Conservation (phyloP, 1,284 basidiomycete genomes). For the Boletus mariae region DNA sequence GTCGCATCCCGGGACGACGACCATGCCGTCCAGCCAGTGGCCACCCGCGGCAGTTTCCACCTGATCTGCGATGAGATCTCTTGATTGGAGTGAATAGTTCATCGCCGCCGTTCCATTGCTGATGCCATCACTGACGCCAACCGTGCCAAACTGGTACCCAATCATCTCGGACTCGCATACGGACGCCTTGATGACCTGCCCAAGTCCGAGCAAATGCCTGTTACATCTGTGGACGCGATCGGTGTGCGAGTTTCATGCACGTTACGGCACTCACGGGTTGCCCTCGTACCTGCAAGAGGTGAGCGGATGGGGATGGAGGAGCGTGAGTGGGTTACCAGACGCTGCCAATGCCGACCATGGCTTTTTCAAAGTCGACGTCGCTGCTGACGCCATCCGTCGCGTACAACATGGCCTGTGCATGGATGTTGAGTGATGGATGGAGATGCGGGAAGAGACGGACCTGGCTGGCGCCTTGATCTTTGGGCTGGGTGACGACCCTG, state of each 20-base stretch:
- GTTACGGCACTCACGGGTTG: constrained; percentile 61
- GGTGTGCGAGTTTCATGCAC: constrained; percentile 1
- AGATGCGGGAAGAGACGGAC: constrained; percentile 37
- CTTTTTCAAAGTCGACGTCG: constrained; percentile 84
- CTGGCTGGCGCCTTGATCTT: constrained; percentile 92
- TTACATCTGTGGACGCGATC: constrained; percentile 66
- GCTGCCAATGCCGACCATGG: constrained; percentile 94
- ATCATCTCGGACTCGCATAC: constrained; percentile 73
- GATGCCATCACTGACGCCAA: constrained; percentile 96
- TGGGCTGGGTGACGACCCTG: constrained; percentile 79
- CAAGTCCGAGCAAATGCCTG: constrained; percentile 86
- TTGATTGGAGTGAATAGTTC: constrained; percentile 92
- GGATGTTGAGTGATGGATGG: not conserved
- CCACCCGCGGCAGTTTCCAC: constrained; percentile 96
- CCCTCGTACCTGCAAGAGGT: constrained; percentile 72
- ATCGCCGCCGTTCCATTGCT: constrained; percentile 94
- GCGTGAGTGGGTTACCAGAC: constrained; percentile 69
- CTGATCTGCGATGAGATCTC: constrained; percentile 95
- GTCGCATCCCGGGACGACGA: constrained; percentile 93
- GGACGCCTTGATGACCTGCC: constrained; percentile 83
- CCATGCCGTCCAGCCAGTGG: constrained; percentile 98
- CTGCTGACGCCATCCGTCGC: constrained; percentile 84
- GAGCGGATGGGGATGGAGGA: constrained; percentile 12
- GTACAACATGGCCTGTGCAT: constrained; percentile 85
- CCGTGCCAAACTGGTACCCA: constrained; percentile 96